Conservation (phyloP, 2,329 filamentous ascomycete species). For the Neonectria ditissima region DNA sequence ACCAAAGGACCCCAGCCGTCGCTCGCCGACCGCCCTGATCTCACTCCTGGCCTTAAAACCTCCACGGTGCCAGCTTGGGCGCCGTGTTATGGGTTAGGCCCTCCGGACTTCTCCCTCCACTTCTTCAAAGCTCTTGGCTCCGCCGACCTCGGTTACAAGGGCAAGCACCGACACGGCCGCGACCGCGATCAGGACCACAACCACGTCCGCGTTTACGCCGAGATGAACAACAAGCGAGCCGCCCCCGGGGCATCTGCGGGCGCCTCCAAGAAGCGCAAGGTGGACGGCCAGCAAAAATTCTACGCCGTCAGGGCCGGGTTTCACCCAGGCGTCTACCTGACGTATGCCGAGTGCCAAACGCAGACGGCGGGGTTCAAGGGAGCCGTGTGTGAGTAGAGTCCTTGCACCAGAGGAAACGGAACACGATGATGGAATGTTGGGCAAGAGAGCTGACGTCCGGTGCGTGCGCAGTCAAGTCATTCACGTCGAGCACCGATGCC, state of each 20-base stretch:
- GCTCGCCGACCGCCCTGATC: slow-evolving; percentile 5
- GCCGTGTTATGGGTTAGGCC: slow-evolving; percentile 34
- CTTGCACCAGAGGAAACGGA: background rate
- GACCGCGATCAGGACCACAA: background rate
- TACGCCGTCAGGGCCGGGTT: slow-evolving; percentile 72
- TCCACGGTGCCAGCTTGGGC: slow-evolving; percentile 34
- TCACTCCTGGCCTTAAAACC: slow-evolving; percentile 22
- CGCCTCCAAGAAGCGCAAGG: slow-evolving; percentile 61
- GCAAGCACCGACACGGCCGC: slow-evolving; percentile 12
- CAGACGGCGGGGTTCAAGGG: slow-evolving; percentile 72
- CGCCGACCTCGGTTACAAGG: slow-evolving; percentile 16
- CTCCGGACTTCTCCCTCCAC: slow-evolving; percentile 37
- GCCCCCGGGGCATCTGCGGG: slow-evolving; percentile 35
- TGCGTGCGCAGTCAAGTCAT: slow-evolving; percentile 78
- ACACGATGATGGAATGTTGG: background rate
- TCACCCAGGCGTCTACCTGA: slow-evolving; percentile 70
- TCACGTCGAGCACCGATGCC: slow-evolving; percentile 79
- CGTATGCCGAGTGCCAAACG: slow-evolving; percentile 70
- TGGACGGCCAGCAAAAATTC: slow-evolving; percentile 64
- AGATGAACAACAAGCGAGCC: slow-evolving; percentile 49
- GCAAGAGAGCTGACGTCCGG: slow-evolving; percentile 22
- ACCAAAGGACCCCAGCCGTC: slow-evolving; percentile 12
- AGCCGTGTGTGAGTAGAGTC: slow-evolving; percentile 72
- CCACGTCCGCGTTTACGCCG: background rate
- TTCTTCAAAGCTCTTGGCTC: slow-evolving; percentile 10